phyloP scores from a whole-genome alignment of 73 alveolate species.

The Paramecium primaurelia region DNA sequence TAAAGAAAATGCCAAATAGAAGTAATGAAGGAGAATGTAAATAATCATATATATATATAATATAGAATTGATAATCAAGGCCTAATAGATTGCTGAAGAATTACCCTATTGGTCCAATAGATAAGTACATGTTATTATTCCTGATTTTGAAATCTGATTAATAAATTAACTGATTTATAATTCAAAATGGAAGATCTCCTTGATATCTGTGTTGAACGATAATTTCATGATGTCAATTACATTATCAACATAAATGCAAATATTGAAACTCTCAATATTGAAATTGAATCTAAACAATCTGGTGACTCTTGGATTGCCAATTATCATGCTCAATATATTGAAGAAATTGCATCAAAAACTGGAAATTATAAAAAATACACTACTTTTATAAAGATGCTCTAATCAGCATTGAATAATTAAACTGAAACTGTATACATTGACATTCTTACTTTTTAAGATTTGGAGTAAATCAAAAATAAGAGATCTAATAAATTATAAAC shows the following conservation, averaged over 20 bases:
- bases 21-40: neutral
- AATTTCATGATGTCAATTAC: neutral
- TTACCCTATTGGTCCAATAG: neutral
- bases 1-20: neutral
- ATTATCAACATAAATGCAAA: neutral
- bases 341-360: constrained; percentile 75
- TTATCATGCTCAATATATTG: constrained; percentile 61
- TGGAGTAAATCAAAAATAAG: constrained; percentile 64
- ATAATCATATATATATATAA: neutral
- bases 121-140: neutral
- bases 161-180: neutral
- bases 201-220: neutral
- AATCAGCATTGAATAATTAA: constrained; percentile 56
- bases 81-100: neutral
- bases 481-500: neutral
- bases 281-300: neutral
- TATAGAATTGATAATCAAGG: neutral
- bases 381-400: constrained; percentile 69
- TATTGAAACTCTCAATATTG: neutral
- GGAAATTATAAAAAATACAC: constrained; percentile 66
- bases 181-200: neutral
- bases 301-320: constrained; percentile 27
- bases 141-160: neutral
- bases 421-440: constrained; percentile 70
- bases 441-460: constrained; percentile 70